Base-by-base conservation (phyloP, 2,329 filamentous ascomycete species). In the Pseudogymnoascus sp. region DNA sequence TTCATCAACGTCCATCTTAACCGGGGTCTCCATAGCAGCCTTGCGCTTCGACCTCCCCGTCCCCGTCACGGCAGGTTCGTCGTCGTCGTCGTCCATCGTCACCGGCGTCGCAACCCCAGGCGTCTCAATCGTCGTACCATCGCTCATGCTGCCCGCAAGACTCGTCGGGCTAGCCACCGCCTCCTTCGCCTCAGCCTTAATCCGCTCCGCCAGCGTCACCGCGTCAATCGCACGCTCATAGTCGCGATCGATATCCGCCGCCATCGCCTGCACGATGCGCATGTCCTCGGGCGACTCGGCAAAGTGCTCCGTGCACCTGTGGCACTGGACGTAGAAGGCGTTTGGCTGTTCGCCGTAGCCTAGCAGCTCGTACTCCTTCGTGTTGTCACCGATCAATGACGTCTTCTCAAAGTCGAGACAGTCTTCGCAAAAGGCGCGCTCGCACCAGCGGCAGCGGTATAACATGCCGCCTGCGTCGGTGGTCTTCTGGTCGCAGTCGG, bases 351-450 rank as follows among this genome's bases (percentile, higher is more conserved):
- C 68, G 0, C 67, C 68, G 60, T 78, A 80, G 0, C 73, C 74
- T 1, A 82, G 69, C n/a, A 78, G 63, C 60, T 82, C 75, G 58
- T 78, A 80, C 65, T 83, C 80, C 1, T 75, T 73, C 0, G 83
- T 68, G 12, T 74, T 76, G 21, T 79, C 75, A 8, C 78, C 81
- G 10, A 84, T 66, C 0, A 84, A 74, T 3, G 72, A 71, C 0
- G 76, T 74, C 2, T 72, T 71, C 3, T 78, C 73, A 70, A 78
- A 83, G 55, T 83, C 75, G 0, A 84, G 67, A 65, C 82, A 84
- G 45, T 83, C 78, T 60, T 85, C 82, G 65, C 82, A 85, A 64
- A 75, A 83, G 0, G 77, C 80, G 2, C 71, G 70, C 26, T 78
- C 75, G 63, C 82, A 85, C 73, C 75, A 81, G 7, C 79, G 73